A percentile compares a stretch with the other conserved stretches of the same genome.
phyloP scores from a whole-genome alignment of 257 asterid species.

The Ehretia macrophylla region DNA sequence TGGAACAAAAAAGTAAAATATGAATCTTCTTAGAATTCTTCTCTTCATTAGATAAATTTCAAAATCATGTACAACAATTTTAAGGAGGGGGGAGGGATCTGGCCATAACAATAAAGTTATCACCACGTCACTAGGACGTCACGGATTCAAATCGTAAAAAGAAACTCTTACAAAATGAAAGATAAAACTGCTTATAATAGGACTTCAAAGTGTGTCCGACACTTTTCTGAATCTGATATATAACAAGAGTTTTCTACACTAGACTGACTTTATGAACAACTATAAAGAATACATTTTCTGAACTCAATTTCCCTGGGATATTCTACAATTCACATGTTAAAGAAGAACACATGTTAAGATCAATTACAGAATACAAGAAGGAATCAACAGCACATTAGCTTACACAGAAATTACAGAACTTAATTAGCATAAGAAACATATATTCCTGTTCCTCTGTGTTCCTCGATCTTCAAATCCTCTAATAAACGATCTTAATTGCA shows the following conservation, averaged over 20 bases:
- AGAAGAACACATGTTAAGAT: neutral
- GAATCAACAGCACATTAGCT: slow-evolving; percentile 11
- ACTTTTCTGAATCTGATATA: too few relatives aligned
- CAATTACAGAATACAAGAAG: neutral
- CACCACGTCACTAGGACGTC: too few relatives aligned
- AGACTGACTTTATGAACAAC: neutral
- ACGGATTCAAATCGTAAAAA: too few relatives aligned
- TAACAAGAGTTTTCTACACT: too few relatives aligned
- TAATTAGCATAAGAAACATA: slow-evolving; percentile 51
- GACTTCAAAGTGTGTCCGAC: too few relatives aligned
- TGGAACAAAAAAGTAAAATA: too few relatives aligned
- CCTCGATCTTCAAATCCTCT: slow-evolving; percentile 76
- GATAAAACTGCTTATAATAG: too few relatives aligned
- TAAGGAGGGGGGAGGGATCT: neutral
- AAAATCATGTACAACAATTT: neutral
- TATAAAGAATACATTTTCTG: neutral
- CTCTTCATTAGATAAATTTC: neutral
- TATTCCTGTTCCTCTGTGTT: slow-evolving; percentile 37
- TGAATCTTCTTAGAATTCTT: too few relatives aligned
- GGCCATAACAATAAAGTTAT: too few relatives aligned
- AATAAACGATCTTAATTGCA: slow-evolving; percentile 51
- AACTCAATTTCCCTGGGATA: neutral
- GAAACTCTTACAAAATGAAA: too few relatives aligned
- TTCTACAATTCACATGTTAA: neutral
- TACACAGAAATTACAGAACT: slow-evolving; percentile 12